phyloP scores from a whole-genome alignment of 2,329 filamentous ascomycete genomes.

The Paraphaeosphaeria sporulosa region DNA sequence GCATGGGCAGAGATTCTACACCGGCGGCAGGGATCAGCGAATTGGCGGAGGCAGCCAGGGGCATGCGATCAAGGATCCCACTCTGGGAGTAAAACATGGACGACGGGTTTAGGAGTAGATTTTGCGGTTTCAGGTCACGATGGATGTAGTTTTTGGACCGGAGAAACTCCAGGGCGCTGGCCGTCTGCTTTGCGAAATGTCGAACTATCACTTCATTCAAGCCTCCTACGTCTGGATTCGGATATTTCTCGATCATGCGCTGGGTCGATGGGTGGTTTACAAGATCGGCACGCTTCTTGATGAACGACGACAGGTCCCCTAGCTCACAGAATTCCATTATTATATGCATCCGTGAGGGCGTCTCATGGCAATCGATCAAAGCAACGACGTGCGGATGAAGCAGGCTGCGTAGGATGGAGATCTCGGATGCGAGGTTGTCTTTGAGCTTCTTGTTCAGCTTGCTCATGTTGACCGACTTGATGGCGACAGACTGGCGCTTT shows the following conservation, averaged over 20 bases:
- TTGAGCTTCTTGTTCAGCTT: conserved; percentile 96
- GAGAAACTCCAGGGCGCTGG: conserved; percentile 89
- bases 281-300: conserved; percentile 89
- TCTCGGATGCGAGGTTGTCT: conserved; percentile 94
- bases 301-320: conserved; percentile 92
- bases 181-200: conserved; percentile 94
- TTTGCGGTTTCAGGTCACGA: conserved; percentile 97
- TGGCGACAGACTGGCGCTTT: conserved; percentile 82
- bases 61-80: conserved; percentile 61
- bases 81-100: conserved; percentile 69
- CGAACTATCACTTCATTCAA: conserved; percentile 95
- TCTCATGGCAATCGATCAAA: conserved; percentile 92
- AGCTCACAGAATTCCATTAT: conserved; percentile 99
- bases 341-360: conserved; percentile 86
- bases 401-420: conserved; percentile 90
- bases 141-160: conserved; percentile 88
- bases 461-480: conserved; percentile 92
- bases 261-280: conserved; percentile 80
- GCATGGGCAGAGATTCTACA: conserved; percentile 85
- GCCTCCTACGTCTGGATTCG: conserved; percentile 81
- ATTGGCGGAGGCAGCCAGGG: conserved; percentile 80
- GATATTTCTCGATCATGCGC: conserved; percentile 94
- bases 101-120: conserved; percentile 87
- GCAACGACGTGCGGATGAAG: conserved; percentile 97
- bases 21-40: conserved; percentile 83